These are phyloP conservation scores for Sporisorium reilianum DNA, from an alignment of 1,284 basidiomycete genomes.

Conservation along the genomic window DNA sequence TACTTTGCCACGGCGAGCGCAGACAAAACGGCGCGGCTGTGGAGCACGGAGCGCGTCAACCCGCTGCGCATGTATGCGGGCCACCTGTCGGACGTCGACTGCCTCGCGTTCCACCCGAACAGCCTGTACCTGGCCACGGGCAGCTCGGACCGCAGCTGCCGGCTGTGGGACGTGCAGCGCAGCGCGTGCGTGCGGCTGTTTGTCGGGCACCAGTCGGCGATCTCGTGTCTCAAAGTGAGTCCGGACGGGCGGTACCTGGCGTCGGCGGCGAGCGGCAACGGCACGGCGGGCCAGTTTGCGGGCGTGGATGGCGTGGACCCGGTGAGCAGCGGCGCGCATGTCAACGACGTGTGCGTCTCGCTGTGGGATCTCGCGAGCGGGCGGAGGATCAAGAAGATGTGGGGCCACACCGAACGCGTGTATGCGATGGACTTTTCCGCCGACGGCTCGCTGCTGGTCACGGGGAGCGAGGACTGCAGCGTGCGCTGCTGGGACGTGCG, in stretches of 20 bases:
- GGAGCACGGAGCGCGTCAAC: constrained; percentile 91
- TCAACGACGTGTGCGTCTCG: constrained; percentile 89
- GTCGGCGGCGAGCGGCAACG: constrained; percentile 74
- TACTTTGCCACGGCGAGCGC: constrained; percentile 96
- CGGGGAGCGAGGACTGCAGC: constrained; percentile 90
- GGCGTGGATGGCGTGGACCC: constrained; percentile 27
- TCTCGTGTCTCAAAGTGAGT: constrained; percentile 89
- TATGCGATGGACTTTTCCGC: constrained; percentile 91
- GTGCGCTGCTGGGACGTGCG: constrained; percentile 97
- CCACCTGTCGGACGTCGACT: constrained; percentile 96
- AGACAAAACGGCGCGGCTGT: constrained; percentile 92
- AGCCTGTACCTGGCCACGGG: constrained; percentile 96
- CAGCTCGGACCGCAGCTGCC: constrained; percentile 93
- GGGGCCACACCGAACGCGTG: constrained; percentile 87
- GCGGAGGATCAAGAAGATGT: constrained; percentile 94
- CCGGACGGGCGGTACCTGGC: constrained; percentile 95
- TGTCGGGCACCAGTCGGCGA: constrained; percentile 89
- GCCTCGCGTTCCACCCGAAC: constrained; percentile 96
- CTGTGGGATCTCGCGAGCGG: constrained; percentile 97
- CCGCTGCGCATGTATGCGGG: constrained; percentile 94
- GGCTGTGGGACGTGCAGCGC: constrained; percentile 98
- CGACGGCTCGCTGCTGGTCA: constrained; percentile 89
- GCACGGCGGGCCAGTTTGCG: constrained; percentile 39
- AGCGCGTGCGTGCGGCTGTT: constrained; percentile 94
- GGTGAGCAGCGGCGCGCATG: constrained; percentile 11